phyloP scores from a whole-genome alignment of 192 early-diverging fungal species.

The Coemansia erecta region DNA sequence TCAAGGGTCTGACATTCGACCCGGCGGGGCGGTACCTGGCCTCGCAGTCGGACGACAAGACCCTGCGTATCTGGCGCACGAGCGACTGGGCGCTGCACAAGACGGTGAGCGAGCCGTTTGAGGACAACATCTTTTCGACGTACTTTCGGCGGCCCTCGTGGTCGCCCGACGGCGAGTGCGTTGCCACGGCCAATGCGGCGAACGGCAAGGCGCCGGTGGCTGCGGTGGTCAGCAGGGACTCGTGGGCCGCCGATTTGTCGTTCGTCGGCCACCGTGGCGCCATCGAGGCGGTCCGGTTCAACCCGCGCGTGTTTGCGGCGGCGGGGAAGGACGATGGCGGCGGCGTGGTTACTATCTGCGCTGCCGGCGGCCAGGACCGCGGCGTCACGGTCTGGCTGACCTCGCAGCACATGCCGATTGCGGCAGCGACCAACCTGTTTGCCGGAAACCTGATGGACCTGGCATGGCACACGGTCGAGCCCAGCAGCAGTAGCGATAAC shows the following conservation, averaged over 20 bases:
- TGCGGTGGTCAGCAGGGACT: conserved; percentile 72
- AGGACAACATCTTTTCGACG: conserved; percentile 77
- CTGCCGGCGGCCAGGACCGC: conserved; percentile 88
- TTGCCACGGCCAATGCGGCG: conserved; percentile 88
- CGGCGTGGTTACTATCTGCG: conserved; percentile 59
- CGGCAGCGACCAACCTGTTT: conserved; percentile 72
- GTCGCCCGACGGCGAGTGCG: conserved; percentile 94
- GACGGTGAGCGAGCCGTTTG: conserved; percentile 69
- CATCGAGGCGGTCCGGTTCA: conserved; percentile 88
- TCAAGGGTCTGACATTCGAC: conserved; percentile 96
- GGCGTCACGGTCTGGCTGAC: conserved; percentile 88
- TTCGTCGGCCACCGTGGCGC: conserved; percentile 87
- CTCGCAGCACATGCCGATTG: conserved; percentile 65
- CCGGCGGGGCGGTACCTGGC: conserved; percentile 92
- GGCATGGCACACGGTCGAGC: conserved; percentile 77
- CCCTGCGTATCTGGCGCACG: conserved; percentile 80
- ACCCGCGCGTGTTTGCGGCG: conserved; percentile 72
- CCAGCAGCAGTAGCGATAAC: conserved; percentile 12
- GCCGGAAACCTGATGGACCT: conserved; percentile 83
- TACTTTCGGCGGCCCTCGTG: conserved; percentile 91
- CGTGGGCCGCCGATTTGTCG: conserved; percentile 75
- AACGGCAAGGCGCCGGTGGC: conserved; percentile 76
- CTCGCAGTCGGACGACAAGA: conserved; percentile 90
- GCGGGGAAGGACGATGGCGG: not conserved
- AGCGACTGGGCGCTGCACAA: conserved; percentile 84